Conservation (phyloP, 805 yeast species). For the Saccharomycopsis sp. region DNA sequence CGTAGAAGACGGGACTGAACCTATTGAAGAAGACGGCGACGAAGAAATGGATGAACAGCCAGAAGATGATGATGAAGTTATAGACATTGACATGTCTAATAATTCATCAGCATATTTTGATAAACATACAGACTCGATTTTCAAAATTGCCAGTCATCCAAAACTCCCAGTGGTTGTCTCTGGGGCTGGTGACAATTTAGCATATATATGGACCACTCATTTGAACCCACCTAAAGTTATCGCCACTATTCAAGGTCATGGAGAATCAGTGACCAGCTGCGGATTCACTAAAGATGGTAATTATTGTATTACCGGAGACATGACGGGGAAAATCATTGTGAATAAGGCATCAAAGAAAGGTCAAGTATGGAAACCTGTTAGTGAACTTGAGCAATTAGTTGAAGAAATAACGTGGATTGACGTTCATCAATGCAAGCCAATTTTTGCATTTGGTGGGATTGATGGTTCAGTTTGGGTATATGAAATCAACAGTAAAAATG, state of each 20-base stretch:
- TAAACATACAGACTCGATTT: slow-evolving; percentile 68
- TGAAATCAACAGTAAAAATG: slow-evolving; percentile 43
- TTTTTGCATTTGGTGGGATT: slow-evolving; percentile 85
- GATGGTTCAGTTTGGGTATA: slow-evolving; percentile 97
- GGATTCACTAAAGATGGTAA: slow-evolving; percentile 80
- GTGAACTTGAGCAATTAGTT: slow-evolving; percentile 65
- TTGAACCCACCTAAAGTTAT: slow-evolving; percentile 77
- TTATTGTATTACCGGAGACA: slow-evolving; percentile 82
- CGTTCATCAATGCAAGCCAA: slow-evolving; percentile 69
- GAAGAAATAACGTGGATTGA: slow-evolving; percentile 84
- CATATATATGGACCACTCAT: slow-evolving; percentile 89
- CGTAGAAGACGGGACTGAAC: slow-evolving; percentile 23
- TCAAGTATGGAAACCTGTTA: slow-evolving; percentile 64
- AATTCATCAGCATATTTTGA: slow-evolving; percentile 76
- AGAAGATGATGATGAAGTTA: slow-evolving; percentile 24
- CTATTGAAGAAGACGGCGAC: slow-evolving; percentile 21
- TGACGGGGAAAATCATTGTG: slow-evolving; percentile 81
- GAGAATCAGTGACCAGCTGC: slow-evolving; percentile 81
- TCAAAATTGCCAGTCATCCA: slow-evolving; percentile 66
- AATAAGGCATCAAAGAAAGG: slow-evolving; percentile 70
- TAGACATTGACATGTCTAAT: slow-evolving; percentile 36
- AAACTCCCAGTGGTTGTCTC: slow-evolving; percentile 73
- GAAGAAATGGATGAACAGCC: slow-evolving; percentile 27
- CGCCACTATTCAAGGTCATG: slow-evolving; percentile 70
- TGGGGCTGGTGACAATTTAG: slow-evolving; percentile 93